Conservation (phyloP, 2,329 filamentous ascomycete species). For the Ascochyta rabiei region DNA sequence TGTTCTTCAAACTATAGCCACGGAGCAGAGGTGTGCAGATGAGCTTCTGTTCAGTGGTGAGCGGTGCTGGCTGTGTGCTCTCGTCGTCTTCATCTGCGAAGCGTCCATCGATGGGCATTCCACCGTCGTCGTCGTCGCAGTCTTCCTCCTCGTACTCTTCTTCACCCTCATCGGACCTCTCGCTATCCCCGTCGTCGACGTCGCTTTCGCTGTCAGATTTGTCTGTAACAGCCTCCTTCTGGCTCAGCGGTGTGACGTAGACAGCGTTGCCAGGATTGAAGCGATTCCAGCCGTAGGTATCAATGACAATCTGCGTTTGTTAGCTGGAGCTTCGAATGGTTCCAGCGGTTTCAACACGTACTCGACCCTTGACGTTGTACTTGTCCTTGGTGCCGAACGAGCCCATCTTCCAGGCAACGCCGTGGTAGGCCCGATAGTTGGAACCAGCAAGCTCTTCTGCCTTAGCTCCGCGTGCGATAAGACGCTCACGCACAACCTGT, state of each 20-base stretch:
- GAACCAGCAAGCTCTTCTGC: slow-evolving; percentile 78
- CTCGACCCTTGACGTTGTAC: slow-evolving; percentile 22
- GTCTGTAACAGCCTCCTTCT: slow-evolving; percentile 28
- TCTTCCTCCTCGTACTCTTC: slow-evolving; percentile 7
- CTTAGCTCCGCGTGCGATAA: slow-evolving; percentile 80
- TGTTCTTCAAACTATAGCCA: slow-evolving; percentile 85
- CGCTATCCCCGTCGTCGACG: slow-evolving; percentile 22
- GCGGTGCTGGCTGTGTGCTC: slow-evolving; percentile 53
- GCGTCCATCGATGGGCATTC: slow-evolving; percentile 17
- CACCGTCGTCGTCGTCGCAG: slow-evolving; percentile 14
- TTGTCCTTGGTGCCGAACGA: slow-evolving; percentile 37
- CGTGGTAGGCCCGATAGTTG: slow-evolving; percentile 79
- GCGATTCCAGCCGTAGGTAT: slow-evolving; percentile 58
- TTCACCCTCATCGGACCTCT: slow-evolving; percentile 38
- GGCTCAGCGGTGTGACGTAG: slow-evolving; percentile 46
- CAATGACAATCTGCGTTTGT: slow-evolving; percentile 55
- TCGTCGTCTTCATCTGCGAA: slow-evolving; percentile 20
- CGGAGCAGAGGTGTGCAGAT: slow-evolving; percentile 81
- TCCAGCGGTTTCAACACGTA: background rate
- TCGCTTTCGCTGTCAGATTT: slow-evolving; percentile 19
- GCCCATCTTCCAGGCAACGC: slow-evolving; percentile 54
- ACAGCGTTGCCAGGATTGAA: slow-evolving; percentile 54
- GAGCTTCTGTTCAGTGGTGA: slow-evolving; percentile 80
- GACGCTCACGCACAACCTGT: slow-evolving; percentile 63
- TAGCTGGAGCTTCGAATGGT: slow-evolving; percentile 49